Percentiles rank a stretch among this genome's conserved stretches.
phyloP scores from a whole-genome alignment of 169 alveolate species.

The Plasmodium adleri region DNA sequence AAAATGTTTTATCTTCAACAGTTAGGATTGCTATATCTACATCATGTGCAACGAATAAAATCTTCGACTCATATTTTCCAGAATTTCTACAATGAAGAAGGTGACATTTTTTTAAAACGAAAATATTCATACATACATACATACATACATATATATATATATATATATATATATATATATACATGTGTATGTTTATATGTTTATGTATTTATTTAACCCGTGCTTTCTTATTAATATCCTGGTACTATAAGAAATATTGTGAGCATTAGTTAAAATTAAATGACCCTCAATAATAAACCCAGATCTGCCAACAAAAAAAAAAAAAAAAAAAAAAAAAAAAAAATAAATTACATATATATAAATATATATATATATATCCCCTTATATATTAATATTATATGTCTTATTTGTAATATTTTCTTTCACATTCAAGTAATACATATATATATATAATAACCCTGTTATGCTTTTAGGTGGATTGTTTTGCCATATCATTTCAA shows the following conservation, averaged over 20 bases:
- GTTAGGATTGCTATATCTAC: constrained; percentile 88
- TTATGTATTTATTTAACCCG: constrained; percentile 73
- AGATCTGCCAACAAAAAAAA: constrained; percentile 77
- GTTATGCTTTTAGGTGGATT: constrained; percentile 85
- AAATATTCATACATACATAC: neutral
- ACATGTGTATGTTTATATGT: neutral
- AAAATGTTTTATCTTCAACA: constrained; percentile 86
- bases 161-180: neutral
- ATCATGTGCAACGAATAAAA: constrained; percentile 87
- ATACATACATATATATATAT: neutral
- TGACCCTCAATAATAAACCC: constrained; percentile 86
- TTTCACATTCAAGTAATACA: too few species aligned
- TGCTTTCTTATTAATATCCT: constrained; percentile 86
- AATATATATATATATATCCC: neutral
- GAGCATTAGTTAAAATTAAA: constrained; percentile 89
- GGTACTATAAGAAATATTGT: constrained; percentile 88
- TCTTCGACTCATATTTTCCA: constrained; percentile 80
- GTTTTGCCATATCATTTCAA: constrained; percentile 90
- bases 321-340: neutral
- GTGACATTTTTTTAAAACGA: too few species aligned
- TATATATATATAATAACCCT: constrained; percentile 74
- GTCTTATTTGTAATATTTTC: too few species aligned
- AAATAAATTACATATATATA: neutral
- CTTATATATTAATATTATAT: too few species aligned
- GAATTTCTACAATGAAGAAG: constrained; percentile 75